A percentile compares a stretch with the other conserved stretches of the same genome.
Evolutionary conservation across 2,329 filamentous ascomycete genomes (phyloP).

Genomic region (Beauveria sp.): DNA sequence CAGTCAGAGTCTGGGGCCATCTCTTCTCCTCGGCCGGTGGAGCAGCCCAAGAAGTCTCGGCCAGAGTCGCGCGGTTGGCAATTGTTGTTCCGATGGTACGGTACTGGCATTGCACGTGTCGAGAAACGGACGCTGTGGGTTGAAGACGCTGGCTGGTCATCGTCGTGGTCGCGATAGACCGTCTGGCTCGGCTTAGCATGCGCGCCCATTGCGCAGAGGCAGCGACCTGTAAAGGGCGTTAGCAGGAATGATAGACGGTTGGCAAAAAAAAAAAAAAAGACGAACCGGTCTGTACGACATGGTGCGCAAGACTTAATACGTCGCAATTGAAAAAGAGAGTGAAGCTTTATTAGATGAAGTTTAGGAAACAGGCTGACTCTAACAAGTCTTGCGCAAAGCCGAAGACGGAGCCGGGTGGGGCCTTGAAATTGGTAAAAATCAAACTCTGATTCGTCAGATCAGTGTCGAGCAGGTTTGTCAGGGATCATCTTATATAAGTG

Average conservation of each 20-base stretch:
- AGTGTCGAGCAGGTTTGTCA: background rate
- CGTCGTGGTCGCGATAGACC: background rate
- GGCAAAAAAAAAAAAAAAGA: background rate
- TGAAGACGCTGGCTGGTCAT: background rate
- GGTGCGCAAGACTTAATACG: background rate
- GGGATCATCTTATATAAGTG: background rate
- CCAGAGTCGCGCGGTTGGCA: background rate
- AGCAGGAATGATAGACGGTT: background rate
- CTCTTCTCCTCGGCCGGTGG: background rate
- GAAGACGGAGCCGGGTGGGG: slow-evolving; percentile 5
- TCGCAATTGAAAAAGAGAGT: background rate
- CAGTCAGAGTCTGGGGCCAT: slow-evolving; percentile 72
- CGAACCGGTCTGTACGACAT: slow-evolving; percentile 7
- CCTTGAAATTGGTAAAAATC: background rate
- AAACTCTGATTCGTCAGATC: background rate
- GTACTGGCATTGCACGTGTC: background rate
- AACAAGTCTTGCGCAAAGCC: background rate
- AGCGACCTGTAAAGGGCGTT: background rate
- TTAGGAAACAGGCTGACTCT: background rate
- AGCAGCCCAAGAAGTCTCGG: background rate
- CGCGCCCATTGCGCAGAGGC: slow-evolving; percentile 2
- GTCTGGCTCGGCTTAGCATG: background rate
- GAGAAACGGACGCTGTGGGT: background rate
- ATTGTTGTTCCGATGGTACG: background rate
- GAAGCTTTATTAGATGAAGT: background rate